phyloP scores from a whole-genome alignment of 2,329 filamentous ascomycete genomes.

The Paecilomyces sp. region DNA sequence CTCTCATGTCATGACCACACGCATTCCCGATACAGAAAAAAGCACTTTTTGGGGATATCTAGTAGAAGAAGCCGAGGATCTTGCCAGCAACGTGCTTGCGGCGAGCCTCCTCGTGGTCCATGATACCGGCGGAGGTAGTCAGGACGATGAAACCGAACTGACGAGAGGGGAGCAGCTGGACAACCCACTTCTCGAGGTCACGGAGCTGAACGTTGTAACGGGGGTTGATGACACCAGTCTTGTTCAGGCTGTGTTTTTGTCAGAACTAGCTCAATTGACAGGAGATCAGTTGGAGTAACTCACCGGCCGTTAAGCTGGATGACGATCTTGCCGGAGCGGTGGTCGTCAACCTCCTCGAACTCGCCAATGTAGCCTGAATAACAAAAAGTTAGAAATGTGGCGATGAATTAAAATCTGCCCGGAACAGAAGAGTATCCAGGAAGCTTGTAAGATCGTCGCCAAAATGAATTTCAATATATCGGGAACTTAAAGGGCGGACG shows the following conservation, averaged over 20 bases:
- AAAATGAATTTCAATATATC: constrained; percentile 67
- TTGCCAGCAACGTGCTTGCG: constrained; percentile 99
- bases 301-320: constrained; percentile 96
- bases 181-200: constrained; percentile 99
- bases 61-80: constrained; percentile 99
- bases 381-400: constrained; percentile 63
- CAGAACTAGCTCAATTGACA: constrained; percentile 7
- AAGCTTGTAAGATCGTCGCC: constrained; percentile 97
- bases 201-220: constrained; percentile 98
- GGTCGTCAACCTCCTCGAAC: constrained; percentile 99
- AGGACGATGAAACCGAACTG: constrained; percentile 99
- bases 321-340: constrained; percentile 99
- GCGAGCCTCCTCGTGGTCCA: constrained; percentile 99
- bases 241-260: constrained; percentile 62
- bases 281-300: constrained; percentile 9
- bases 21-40: constrained; percentile 17
- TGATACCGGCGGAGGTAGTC: constrained; percentile 98
- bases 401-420: constrained; percentile 90
- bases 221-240: constrained; percentile 98
- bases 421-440: constrained; percentile 60
- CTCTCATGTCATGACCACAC: constrained; percentile 9
- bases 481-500: constrained; percentile 99
- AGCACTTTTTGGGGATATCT: constrained; percentile 34
- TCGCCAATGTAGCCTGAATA: constrained; percentile 90
- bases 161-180: constrained; percentile 97